Conservation (phyloP, 352 stramenopile genomes). For the Globisporangium spinosum region DNA sequence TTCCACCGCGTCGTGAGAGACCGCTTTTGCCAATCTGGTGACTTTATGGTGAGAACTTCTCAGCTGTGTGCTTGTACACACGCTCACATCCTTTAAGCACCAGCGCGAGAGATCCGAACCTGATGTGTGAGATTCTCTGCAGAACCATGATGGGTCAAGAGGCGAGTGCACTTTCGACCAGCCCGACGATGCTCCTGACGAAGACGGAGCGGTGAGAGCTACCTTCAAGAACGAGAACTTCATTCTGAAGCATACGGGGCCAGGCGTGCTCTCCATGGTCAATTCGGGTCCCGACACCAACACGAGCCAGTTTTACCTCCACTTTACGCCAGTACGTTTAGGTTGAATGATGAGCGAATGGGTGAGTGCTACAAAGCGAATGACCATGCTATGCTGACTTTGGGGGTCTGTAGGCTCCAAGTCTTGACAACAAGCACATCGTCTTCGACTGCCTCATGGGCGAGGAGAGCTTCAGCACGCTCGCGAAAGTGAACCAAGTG, state of each 20-base stretch:
- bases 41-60: slow-evolving; percentile 65
- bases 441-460: slow-evolving; percentile 71
- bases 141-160: slow-evolving; percentile 75
- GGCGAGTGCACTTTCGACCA: slow-evolving; percentile 86
- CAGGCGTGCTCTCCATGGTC: slow-evolving; percentile 92
- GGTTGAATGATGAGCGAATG: too few relatives aligned
- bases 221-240: slow-evolving; percentile 95
- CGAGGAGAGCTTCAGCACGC: slow-evolving; percentile 36
- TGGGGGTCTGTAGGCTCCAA: slow-evolving; percentile 35
- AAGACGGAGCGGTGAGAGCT: slow-evolving; percentile 18
- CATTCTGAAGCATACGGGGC: slow-evolving; percentile 79
- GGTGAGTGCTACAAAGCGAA: too few relatives aligned
- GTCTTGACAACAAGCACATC: slow-evolving; percentile 77
- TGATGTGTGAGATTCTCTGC: not conserved
- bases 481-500: slow-evolving; percentile 46
- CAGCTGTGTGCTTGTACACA: too few relatives aligned
- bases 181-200: slow-evolving; percentile 11
- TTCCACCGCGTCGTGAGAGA: slow-evolving; percentile 92
- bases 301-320: slow-evolving; percentile 95
- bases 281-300: slow-evolving; percentile 95
- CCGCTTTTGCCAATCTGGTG: slow-evolving; percentile 90
- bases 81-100: not conserved
- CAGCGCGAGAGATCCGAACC: not conserved
- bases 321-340: slow-evolving; percentile 41
- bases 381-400: too few relatives aligned